Conservation (phyloP, 257 asterid genomes). For the Solanum arcanum region DNA sequence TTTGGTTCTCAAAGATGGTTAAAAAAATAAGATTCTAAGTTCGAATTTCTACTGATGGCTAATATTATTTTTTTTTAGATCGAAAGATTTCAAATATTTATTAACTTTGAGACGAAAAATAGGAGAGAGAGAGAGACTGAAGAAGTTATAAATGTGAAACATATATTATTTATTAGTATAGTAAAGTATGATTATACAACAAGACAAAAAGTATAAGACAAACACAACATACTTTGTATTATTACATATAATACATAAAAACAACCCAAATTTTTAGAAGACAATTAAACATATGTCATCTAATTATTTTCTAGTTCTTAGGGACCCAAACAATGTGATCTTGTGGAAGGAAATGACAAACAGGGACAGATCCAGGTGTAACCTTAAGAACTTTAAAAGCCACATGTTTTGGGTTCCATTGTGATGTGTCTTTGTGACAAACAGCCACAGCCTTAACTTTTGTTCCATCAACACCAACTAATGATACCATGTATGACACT, state of each 20-base stretch:
- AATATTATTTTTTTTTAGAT: too few species aligned
- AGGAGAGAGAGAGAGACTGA: background rate
- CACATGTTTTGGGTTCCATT: constrained; percentile 88
- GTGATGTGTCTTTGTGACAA: constrained; percentile 73
- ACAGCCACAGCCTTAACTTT: constrained; percentile 62
- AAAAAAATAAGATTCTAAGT: too few species aligned
- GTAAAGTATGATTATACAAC: background rate
- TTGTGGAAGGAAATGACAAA: constrained; percentile 89
- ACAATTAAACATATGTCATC: background rate
- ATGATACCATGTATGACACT: constrained; percentile 34
- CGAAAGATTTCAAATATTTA: background rate
- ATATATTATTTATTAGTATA: background rate
- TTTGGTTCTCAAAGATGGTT: too few species aligned
- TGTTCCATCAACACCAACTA: constrained; percentile 49
- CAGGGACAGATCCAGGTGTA: constrained; percentile 70
- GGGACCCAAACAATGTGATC: constrained; percentile 86
- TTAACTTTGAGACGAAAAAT: background rate
- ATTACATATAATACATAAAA: background rate
- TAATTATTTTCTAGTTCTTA: constrained; percentile 1
- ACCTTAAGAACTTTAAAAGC: constrained; percentile 88
- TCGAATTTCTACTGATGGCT: too few species aligned
- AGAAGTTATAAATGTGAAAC: background rate
- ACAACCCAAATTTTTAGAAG: background rate
- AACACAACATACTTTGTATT: background rate
- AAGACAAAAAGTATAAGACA: background rate